Evolutionary conservation across 75 land plant genomes (phyloP), one percentile per base, ranked within the genome.

Genomic region (Adiantum capillusveneris): DNA sequence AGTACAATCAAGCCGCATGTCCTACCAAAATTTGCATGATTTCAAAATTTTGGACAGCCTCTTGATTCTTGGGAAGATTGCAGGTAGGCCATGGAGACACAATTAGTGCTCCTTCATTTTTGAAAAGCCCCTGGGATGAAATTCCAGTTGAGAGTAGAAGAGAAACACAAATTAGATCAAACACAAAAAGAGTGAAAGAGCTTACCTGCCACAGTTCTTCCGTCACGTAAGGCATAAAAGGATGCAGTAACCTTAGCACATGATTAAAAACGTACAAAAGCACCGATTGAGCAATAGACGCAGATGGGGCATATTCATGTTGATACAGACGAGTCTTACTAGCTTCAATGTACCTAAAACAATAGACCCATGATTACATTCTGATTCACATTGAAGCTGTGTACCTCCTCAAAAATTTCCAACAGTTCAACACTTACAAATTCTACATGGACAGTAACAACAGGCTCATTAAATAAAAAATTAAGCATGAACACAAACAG

Each of bases 211-310:
- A 92, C 29, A 92, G 74, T 66, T 77, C 84, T 44, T 92, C 97
- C 31, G 97, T 92, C 25, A 92, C 97, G 81, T 78, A 92, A 36
- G 97, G 97, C 97, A 92, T 92, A 51, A 85, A 92, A 0, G 97
- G 97, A 74, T 92, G 97, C n/a, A 92, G 69, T 60, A 92, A 26
- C 59, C 82, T 88, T 30, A 92, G 71, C 65, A 88, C 63, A 42
- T 74, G 82, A 42, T 80, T 78, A 70, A 85, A 92, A 39, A 88
- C 90, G 72, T 92, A 85, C 2, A 85, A 37, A 3, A 92, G 84
- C 50, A 83, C 86, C 41, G 80, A 81, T 46, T 81, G 89, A 57
- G 97, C 58, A 28, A 60, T 52, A 46, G 53, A 61, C 52, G 75
- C 65, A 70, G 64, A 63, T 52, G 83, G 67, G 25, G 67, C 11